A percentile compares a stretch with the other conserved stretches of the same genome.
Evolutionary conservation across 345 rosid genomes (phyloP).

Genomic region (Noccaea caerulescens): DNA sequence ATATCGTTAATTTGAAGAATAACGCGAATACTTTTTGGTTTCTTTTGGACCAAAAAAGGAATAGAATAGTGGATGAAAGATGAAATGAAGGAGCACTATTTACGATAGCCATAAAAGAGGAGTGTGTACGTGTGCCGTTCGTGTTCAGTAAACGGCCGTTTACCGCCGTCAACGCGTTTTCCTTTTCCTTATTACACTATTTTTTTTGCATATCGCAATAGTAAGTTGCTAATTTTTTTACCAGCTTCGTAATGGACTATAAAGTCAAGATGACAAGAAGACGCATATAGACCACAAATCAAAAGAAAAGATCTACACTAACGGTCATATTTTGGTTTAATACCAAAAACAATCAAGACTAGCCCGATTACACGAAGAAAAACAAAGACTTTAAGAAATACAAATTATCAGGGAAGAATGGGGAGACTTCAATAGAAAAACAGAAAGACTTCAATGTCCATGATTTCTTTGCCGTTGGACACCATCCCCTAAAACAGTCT

Average conservation of each 20-base stretch:
- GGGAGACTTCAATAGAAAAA: neutral
- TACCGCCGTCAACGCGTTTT: constrained; percentile 43
- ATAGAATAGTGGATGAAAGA: constrained; percentile 30
- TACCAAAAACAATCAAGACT: no score
- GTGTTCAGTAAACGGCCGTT: constrained; percentile 36
- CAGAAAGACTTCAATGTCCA: constrained; percentile 9
- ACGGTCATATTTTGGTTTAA: no score
- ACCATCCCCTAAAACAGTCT: no score
- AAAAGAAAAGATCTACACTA: no score
- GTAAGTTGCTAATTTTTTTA: neutral
- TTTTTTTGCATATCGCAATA: constrained; percentile 14
- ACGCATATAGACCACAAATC: no score
- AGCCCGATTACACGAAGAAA: no score
- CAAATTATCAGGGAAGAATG: neutral
- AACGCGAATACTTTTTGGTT: neutral
- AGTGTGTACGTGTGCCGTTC: constrained; percentile 31
- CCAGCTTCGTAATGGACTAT: neutral
- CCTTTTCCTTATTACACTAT: neutral
- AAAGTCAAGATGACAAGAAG: no score
- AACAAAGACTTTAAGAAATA: neutral
- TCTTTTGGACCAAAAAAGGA: neutral
- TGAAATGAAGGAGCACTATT: constrained; percentile 25
- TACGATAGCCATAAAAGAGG: constrained; percentile 9
- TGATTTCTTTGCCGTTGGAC: neutral
- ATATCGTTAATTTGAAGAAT: constrained; percentile 2